phyloP scores from a whole-genome alignment of 495 filamentous ascomycete genomes.

The Clavariopsis aquatica region DNA sequence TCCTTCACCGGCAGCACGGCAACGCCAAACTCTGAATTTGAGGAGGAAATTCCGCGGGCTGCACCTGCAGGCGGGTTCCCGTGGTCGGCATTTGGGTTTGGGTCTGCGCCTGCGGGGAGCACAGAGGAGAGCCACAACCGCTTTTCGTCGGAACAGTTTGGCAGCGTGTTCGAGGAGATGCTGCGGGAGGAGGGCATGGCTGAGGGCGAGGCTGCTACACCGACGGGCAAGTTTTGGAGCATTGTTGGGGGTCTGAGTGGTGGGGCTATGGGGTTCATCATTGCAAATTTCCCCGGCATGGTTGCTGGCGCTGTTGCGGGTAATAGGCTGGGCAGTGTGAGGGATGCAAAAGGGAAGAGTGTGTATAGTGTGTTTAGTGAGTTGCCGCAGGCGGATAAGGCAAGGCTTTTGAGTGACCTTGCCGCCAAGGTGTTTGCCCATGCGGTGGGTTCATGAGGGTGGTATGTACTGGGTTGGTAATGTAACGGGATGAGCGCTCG shows the following conservation, averaged over 20 bases:
- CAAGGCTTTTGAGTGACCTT: conserved; percentile 59
- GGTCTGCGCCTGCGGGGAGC: conserved; percentile 50
- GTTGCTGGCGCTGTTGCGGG: conserved; percentile 91
- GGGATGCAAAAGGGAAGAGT: conserved; percentile 90
- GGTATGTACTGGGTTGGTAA: no score
- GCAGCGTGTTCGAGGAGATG: conserved; percentile 96
- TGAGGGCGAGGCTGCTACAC: conserved; percentile 54
- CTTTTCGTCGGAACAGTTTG: conserved; percentile 76
- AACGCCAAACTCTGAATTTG: conserved; percentile 41
- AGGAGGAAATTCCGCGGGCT: conserved; percentile 59
- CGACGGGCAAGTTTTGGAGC: conserved; percentile 80
- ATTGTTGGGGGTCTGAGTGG: conserved; percentile 83
- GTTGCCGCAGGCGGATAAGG: conserved; percentile 75
- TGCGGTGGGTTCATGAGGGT: conserved; percentile 41
- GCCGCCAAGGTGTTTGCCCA: conserved; percentile 49
- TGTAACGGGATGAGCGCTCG: no score
- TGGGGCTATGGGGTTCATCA: conserved; percentile 89
- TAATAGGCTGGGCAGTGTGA: conserved; percentile 81
- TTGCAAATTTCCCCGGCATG: conserved; percentile 86
- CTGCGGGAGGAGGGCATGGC: conserved; percentile 87
- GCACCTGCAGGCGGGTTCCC: conserved; percentile 52
- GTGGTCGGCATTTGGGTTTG: conserved; percentile 59
- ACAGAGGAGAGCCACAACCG: conserved; percentile 52
- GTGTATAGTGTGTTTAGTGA: conserved; percentile 89
- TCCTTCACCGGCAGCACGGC: conserved; percentile 46